Evolutionary conservation across 352 stramenopile species (phyloP).

Genomic region (Pythium aristosporum): DNA sequence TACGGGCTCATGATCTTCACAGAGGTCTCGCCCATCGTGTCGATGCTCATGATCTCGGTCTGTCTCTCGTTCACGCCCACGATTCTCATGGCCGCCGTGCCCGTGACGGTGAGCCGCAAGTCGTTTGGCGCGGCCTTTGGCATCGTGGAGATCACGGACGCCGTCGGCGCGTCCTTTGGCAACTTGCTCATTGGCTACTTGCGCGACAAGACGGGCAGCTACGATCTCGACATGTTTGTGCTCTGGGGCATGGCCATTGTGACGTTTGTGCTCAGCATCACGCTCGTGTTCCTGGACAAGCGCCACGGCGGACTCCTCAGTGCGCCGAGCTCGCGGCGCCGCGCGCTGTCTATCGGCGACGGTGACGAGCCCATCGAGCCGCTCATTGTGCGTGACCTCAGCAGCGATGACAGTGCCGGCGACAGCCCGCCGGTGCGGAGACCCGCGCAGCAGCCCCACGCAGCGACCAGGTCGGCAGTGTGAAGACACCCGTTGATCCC

Average conservation of each 20-base stretch:
- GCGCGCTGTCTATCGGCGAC: conserved; percentile 61
- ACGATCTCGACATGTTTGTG: conserved; percentile 85
- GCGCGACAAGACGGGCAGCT: conserved; percentile 73
- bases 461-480: not conserved
- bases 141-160: conserved; percentile 86
- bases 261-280: conserved; percentile 65
- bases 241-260: conserved; percentile 69
- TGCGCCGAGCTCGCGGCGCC: conserved; percentile 46
- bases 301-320: conserved; percentile 55
- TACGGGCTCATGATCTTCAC: conserved; percentile 89
- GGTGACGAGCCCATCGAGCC: conserved; percentile 45
- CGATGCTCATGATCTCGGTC: conserved; percentile 86
- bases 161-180: conserved; percentile 74
- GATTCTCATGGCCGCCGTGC: conserved; percentile 86
- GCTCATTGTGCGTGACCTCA: conserved; percentile 35
- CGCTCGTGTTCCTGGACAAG: conserved; percentile 66
- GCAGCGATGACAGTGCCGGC: not conserved
- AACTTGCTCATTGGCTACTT: conserved; percentile 87
- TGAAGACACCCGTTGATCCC: not conserved
- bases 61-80: conserved; percentile 86
- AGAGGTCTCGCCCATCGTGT: conserved; percentile 65
- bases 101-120: conserved; percentile 69
- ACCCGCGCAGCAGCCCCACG: conserved; percentile 11
- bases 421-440: conserved; percentile 13
- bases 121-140: conserved; percentile 85